Evolutionary conservation across 1,284 basidiomycete species (phyloP).

Genomic region (Sporisorium sorghi): DNA sequence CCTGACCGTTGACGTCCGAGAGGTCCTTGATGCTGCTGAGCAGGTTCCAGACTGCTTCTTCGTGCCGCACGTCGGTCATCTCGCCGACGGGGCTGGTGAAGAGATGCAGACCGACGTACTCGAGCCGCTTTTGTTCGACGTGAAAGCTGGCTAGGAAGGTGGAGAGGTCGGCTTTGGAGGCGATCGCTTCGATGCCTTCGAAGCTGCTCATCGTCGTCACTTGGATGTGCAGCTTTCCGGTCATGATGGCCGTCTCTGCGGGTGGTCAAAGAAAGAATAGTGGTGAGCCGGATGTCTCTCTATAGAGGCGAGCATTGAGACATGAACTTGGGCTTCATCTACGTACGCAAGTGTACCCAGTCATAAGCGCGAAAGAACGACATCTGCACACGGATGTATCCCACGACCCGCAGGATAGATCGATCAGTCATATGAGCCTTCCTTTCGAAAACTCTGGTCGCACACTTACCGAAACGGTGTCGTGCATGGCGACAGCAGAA

Average conservation of each 20-base stretch:
- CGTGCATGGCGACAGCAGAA: conserved; percentile 5
- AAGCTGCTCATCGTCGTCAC: conserved; percentile 5
- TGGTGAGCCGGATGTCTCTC: background rate
- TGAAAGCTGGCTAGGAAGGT: conserved; percentile 15
- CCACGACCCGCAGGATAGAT: background rate
- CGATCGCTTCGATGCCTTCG: conserved; percentile 16
- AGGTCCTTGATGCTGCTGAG: conserved; percentile 25
- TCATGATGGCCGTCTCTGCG: conserved; percentile 33
- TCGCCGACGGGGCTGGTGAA: conserved; percentile 16
- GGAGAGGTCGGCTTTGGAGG: conserved; percentile 3
- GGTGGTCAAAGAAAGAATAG: background rate
- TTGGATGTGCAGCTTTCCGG: conserved; percentile 13
- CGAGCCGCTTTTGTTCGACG: conserved; percentile 39
- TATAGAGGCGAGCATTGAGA: too few species aligned
- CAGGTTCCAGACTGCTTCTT: conserved; percentile 26
- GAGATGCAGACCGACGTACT: conserved; percentile 21
- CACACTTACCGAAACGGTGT: conserved; percentile 16
- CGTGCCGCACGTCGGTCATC: conserved; percentile 16
- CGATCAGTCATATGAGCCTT: background rate
- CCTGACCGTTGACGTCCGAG: conserved; percentile 15
- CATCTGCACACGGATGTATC: conserved; percentile 8
- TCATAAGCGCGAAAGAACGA: conserved; percentile 27
- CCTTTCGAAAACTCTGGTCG: too few species aligned
- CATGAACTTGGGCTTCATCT: too few species aligned
- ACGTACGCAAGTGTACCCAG: conserved; percentile 28